Evolutionary conservation across 1,284 basidiomycete genomes (phyloP).

Genomic region (Papiliotrema laurentii): DNA sequence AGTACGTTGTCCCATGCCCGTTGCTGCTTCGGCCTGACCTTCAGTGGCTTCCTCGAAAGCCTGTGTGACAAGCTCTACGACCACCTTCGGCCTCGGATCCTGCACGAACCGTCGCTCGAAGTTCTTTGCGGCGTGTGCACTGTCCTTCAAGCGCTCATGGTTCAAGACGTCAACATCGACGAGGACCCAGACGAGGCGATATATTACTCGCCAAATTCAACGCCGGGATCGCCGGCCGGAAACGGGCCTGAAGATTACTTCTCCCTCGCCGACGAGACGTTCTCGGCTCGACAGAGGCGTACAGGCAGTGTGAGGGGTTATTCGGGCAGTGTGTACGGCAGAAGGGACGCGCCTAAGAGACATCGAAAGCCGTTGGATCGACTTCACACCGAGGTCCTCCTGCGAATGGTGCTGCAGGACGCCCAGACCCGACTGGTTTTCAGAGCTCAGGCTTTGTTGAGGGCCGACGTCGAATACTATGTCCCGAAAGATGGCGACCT

Average conservation of each 20-base stretch:
- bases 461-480: constrained; percentile 79
- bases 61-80: constrained; percentile 91
- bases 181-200: constrained; percentile 28
- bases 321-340: constrained; percentile 3
- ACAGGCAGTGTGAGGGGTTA: constrained; percentile 6
- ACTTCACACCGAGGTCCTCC: constrained; percentile 65
- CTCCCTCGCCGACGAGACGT: constrained; percentile 4
- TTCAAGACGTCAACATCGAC: constrained; percentile 58
- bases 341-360: constrained; percentile 4
- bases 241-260: constrained; percentile 11
- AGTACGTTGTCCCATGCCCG: constrained; percentile 56
- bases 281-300: constrained; percentile 2
- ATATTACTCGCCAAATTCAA: constrained; percentile 20
- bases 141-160: constrained; percentile 87
- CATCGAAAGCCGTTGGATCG: constrained; percentile 49
- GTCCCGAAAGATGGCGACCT: constrained; percentile 66
- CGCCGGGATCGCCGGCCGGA: constrained; percentile 11
- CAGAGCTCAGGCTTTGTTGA: constrained; percentile 84
- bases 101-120: constrained; percentile 80
- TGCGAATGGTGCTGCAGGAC: constrained; percentile 86
- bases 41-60: constrained; percentile 76
- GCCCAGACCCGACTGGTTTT: constrained; percentile 90
- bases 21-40: constrained; percentile 1
- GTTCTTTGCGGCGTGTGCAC: constrained; percentile 89
- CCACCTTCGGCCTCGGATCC: constrained; percentile 83